Base-by-base conservation (phyloP, 768 basidiomycete species). In the Lactarius psammicola region DNA sequence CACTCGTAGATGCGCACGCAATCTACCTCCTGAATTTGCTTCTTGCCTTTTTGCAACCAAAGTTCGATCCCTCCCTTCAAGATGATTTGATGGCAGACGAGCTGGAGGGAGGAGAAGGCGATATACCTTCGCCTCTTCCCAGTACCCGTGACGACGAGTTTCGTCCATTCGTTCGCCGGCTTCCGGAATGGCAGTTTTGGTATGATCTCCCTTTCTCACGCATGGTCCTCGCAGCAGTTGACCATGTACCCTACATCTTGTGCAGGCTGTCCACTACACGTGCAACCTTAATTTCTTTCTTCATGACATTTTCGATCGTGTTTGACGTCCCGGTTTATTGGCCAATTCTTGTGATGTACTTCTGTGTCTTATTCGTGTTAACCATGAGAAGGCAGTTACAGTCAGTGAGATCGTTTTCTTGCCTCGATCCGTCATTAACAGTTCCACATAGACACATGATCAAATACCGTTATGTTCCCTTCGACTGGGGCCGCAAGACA, bases 241-340 rank as follows among this genome's bases (percentile, higher is more conserved):
- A 55, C 26, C 28, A 10, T 6, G 55, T 7, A 9, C 33, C 8
- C n/a, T 56, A 59, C 31, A 26, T 8, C 34, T 53, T 57, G 15
- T 46, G 17, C 70, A 95, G 95, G 96, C 83, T 98, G 53, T 92
- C 94, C 5, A 82, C 94, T 1, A 98, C 95, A 7, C 88, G 92
- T 55, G 94, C 96, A 13, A 89, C 92, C 30, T n/a, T 90, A 26
- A 74, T 99, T 60, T 89, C 94, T 5, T 72, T 96, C 49, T 77
- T 88, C 61, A 89, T 89, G 75, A 92, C 97, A 2, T 79, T 89
- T 63, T 95, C 92, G 30, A 83, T 89, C 55, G 79, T 89, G 40
- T 96, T 97, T 71, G 95, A 98, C 75, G 90, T 99, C 26, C 96
- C 97, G 8, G 97, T 98, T 28, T 98, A 97, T 79, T 98, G 97